Percentiles rank a stretch among this genome's conserved stretches.
Evolutionary conservation across 306 rosid genomes (phyloP).

Genomic region (Pterocarpus santalinus): DNA sequence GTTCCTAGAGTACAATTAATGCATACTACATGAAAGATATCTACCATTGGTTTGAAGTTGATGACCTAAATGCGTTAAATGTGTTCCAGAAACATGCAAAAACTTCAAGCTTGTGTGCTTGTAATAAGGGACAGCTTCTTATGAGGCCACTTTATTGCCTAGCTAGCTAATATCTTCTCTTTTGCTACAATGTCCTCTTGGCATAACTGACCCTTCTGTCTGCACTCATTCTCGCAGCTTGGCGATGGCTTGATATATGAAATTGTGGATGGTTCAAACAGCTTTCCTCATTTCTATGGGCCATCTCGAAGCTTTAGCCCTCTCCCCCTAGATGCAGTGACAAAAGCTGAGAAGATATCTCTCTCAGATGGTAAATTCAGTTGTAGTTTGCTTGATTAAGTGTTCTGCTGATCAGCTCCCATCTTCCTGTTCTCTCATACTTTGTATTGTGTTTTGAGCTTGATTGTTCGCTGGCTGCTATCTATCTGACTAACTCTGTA

Average conservation of each 20-base stretch:
- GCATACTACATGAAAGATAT: neutral
- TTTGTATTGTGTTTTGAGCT: constrained; percentile 27
- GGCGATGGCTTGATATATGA: constrained; percentile 90
- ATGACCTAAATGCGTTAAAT: neutral
- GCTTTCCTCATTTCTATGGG: constrained; percentile 92
- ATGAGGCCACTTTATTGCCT: neutral
- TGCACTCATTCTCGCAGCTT: constrained; percentile 60
- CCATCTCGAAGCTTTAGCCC: constrained; percentile 81
- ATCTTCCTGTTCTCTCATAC: constrained; percentile 4
- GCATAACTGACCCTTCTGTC: neutral
- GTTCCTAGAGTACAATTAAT: neutral
- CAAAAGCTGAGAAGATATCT: constrained; percentile 75
- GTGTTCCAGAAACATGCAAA: neutral
- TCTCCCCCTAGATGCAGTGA: constrained; percentile 67
- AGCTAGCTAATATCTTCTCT: constrained; percentile 12
- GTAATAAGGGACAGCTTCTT: constrained; percentile 17
- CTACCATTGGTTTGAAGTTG: neutral
- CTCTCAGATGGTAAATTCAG: constrained; percentile 65
- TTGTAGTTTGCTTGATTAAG: constrained; percentile 68
- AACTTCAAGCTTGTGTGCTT: neutral
- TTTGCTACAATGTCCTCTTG: neutral
- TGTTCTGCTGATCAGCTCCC: constrained; percentile 21
- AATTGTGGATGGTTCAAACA: constrained; percentile 68
- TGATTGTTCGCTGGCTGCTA: neutral
- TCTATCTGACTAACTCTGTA: constrained; percentile 7